phyloP scores from a whole-genome alignment of 768 basidiomycete species.

The Russula sp. region DNA sequence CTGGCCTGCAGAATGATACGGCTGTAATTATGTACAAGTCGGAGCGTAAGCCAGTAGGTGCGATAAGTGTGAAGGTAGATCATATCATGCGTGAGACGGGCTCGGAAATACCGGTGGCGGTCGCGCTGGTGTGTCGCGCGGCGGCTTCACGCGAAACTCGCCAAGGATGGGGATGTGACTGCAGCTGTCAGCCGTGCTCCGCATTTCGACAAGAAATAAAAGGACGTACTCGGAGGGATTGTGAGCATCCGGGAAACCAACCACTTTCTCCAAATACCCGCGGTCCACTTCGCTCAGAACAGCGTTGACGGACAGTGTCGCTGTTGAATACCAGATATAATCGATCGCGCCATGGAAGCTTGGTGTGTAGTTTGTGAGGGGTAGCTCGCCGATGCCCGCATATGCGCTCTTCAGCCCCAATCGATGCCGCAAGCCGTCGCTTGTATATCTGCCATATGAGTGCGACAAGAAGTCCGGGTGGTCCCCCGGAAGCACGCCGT shows the following conservation, averaged over 20 bases:
- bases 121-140: constrained; percentile 45
- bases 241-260: constrained; percentile 95
- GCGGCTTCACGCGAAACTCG: constrained; percentile 80
- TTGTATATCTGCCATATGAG: constrained; percentile 89
- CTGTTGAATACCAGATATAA: constrained; percentile 87
- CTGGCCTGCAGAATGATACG: constrained; percentile 13
- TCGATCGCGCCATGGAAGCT: constrained; percentile 85
- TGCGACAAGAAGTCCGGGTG: constrained; percentile 94
- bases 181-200: constrained; percentile 20
- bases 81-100: constrained; percentile 40
- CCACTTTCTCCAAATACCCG: constrained; percentile 80
- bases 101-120: constrained; percentile 43
- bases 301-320: constrained; percentile 70
- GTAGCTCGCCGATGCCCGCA: constrained; percentile 53
- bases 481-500: constrained; percentile 61
- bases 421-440: constrained; percentile 77
- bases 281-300: constrained; percentile 88
- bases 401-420: constrained; percentile 86
- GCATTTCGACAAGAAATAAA: constrained; percentile 25
- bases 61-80: constrained; percentile 26
- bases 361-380: constrained; percentile 88
- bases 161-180: constrained; percentile 71
- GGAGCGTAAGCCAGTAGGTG: constrained; percentile 6
- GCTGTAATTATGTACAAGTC: constrained; percentile 26
- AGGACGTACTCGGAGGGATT: constrained; percentile 88